A percentile compares a stretch with the other conserved stretches of the same genome.
These are phyloP conservation scores for Bolboschoenus planiculmis DNA, from an alignment of 176 grass and related monocot species.

Conservation along the genomic window DNA sequence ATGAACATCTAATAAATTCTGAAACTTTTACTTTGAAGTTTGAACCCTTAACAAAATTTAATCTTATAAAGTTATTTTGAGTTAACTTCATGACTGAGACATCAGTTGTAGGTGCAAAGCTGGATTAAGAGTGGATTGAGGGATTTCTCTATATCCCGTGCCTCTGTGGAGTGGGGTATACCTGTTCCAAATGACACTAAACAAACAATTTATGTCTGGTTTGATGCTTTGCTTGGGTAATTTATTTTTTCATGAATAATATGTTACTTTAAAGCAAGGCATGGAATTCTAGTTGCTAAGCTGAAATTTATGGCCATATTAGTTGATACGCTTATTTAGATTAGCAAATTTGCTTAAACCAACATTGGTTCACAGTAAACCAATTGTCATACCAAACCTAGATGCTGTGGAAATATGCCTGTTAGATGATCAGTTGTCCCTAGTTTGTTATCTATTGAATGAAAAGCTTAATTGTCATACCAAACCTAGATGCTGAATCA, in stretches of 20 bases:
- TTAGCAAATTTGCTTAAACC: not conserved
- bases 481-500: not conserved
- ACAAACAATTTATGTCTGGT: conserved; percentile 98
- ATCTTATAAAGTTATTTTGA: conserved; percentile 1
- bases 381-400: too few species aligned
- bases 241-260: conserved; percentile 18
- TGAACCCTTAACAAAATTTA: not conserved
- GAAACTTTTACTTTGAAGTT: not conserved
- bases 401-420: not conserved
- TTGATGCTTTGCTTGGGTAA: conserved; percentile 98
- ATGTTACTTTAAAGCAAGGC: not conserved
- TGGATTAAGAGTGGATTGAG: conserved; percentile 94
- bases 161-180: conserved; percentile 98
- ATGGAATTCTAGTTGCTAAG: not conserved
- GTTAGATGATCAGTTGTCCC: not conserved
- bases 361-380: not conserved
- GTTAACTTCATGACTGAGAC: conserved; percentile 34
- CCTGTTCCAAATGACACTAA: conserved; percentile 84
- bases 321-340: not conserved
- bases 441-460: not conserved
- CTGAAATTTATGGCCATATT: not conserved
- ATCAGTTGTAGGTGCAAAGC: conserved; percentile 88
- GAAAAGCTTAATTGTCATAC: not conserved
- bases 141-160: conserved; percentile 92
- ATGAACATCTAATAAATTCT: not conserved